phyloP scores from a whole-genome alignment of 2,329 filamentous ascomycete genomes.

The Talaromyces sp. region DNA sequence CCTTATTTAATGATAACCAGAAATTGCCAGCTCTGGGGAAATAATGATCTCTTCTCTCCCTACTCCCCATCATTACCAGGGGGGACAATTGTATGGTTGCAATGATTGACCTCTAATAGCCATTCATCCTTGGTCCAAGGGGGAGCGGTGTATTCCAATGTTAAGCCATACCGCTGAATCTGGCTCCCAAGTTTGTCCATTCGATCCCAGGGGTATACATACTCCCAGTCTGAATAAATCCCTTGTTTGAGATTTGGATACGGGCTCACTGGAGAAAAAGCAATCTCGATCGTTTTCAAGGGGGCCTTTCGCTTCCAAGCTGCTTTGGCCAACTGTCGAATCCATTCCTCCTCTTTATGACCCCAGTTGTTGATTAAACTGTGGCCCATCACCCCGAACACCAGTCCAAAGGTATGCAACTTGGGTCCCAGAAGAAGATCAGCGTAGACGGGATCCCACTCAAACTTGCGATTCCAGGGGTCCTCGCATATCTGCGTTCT shows the following conservation, averaged over 20 bases:
- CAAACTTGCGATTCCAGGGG: background rate
- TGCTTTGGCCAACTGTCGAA: constrained; percentile 64
- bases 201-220: constrained; percentile 12
- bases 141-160: constrained; percentile 2
- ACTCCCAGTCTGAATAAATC: constrained; percentile 8
- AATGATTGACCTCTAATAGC: background rate
- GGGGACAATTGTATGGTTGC: background rate
- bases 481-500: constrained; percentile 10
- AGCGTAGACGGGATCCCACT: constrained; percentile 9
- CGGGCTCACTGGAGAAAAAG: constrained; percentile 4
- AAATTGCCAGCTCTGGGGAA: too few relatives aligned
- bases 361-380: constrained; percentile 14
- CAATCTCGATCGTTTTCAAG: constrained; percentile 10
- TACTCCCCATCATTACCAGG: background rate
- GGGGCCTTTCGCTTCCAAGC: constrained; percentile 61
- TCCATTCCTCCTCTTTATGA: constrained; percentile 63
- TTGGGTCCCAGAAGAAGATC: constrained; percentile 7
- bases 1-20: too few relatives aligned
- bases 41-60: background rate
- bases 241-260: constrained; percentile 9
- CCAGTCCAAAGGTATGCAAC: constrained; percentile 6
- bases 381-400: constrained; percentile 8
- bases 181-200: constrained; percentile 4
- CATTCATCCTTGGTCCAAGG: constrained; percentile 13
- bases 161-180: constrained; percentile 4